Base-by-base conservation (phyloP, 2,329 filamentous ascomycete genomes). In the Fusarium gaditjirri region DNA sequence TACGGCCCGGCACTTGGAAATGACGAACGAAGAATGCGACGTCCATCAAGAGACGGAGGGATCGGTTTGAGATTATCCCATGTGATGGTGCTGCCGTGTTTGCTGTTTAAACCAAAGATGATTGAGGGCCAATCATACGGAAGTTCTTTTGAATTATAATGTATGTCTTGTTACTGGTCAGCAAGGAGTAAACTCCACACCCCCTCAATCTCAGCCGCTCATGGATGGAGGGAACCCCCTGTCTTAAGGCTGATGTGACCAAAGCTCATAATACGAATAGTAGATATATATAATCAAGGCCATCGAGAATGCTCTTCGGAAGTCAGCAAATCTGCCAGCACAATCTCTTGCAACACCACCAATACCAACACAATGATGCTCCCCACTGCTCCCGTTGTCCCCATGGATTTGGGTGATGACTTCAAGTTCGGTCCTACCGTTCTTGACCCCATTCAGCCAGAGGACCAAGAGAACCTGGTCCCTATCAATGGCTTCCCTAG, bases 401-500 rank as follows among this genome's bases (percentile, higher is more conserved):
- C 65, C 25, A 72, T 72, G 31, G 65, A 55, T 38, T 21, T 72
- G 31, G 69, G 69, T 3, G 50, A 72, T 3, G 59, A 60, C 11
- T 72, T 72, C 64, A 54, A 71, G 29, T 71, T 71, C 35, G 69
- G 69, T 1, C 69, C 69, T 21, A 72, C 69, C 19, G 58, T 72
- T 2, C 65, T 72, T 23, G 68, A 72, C 5, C 69, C 69, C 2
- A 16, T 65, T 25, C 68, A 69, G 31, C 65, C 69, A n/a, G 54
- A 59, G n/a, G 43, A 68, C n/a, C 46, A 62, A 12, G 43, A 56
- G 1, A 61, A 61, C 2, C n/a, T 52, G 5, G 33, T 57, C 23
- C 43, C 56, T 16, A 11, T 68, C 19, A 38, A 67, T 55, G 66
- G 65, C 4, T 58, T 70, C 8, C 27, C 47, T 23, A 64, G 70